Evolutionary conservation across 1,139 yeast genomes (phyloP).

Genomic region (Hansenula lynferdii): DNA sequence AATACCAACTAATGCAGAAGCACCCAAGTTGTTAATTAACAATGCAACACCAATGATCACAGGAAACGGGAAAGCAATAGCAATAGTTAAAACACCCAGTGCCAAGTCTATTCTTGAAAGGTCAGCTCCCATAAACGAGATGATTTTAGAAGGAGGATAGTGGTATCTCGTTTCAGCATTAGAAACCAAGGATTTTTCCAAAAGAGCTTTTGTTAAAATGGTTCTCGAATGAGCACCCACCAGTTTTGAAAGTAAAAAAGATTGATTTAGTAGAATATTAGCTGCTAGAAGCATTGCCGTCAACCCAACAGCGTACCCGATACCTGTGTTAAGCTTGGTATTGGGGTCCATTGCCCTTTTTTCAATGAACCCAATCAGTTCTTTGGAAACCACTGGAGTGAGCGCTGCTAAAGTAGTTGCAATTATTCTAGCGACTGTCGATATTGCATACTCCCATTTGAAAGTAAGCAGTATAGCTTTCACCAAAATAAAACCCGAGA

Average conservation of each 20-base stretch:
- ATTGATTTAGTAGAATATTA: constrained; percentile 52
- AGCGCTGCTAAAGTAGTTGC: constrained; percentile 39
- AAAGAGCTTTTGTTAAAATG: constrained; percentile 55
- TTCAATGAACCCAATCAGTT: constrained; percentile 37
- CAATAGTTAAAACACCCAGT: constrained; percentile 55
- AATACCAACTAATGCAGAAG: constrained; percentile 59
- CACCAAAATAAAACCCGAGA: constrained; percentile 34
- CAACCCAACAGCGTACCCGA: constrained; percentile 57
- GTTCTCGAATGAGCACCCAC: constrained; percentile 65
- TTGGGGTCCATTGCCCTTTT: constrained; percentile 27
- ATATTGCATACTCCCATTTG: constrained; percentile 39
- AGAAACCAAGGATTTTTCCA: constrained; percentile 57
- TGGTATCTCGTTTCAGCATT: constrained; percentile 49
- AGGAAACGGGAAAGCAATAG: constrained; percentile 55
- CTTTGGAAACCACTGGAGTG: constrained; percentile 43
- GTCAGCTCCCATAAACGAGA: constrained; percentile 72
- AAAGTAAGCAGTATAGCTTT: constrained; percentile 49
- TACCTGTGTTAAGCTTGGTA: constrained; percentile 38
- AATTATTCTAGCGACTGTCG: constrained; percentile 36
- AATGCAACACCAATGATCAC: constrained; percentile 53
- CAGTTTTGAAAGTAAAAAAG: constrained; percentile 51
- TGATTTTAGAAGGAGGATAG: constrained; percentile 61
- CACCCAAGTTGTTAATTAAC: constrained; percentile 65
- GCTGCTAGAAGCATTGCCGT: constrained; percentile 37
- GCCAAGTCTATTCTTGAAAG: constrained; percentile 74